Base-by-base conservation (phyloP, 2,329 filamentous ascomycete genomes). In the Aspergillus pseudonomiae region DNA sequence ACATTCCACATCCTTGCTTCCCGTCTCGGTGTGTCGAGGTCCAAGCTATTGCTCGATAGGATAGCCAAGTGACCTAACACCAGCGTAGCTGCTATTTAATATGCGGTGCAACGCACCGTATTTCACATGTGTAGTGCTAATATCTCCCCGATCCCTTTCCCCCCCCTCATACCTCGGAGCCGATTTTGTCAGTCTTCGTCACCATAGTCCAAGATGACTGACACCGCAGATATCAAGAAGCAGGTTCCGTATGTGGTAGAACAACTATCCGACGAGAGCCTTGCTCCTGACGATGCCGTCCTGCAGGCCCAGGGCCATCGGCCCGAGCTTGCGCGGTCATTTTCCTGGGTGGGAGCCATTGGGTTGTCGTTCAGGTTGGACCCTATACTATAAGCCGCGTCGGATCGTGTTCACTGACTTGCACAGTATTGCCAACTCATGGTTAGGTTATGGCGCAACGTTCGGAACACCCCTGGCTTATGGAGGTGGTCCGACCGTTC, bases 401-500 rank as follows among this genome's bases (percentile, higher is more conserved):
- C 1, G 21, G 11, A 21, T 16, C 9, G 5, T 12, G 30, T 45
- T 41, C 16, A 30, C 41, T 21, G 36, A 36, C 52, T 6, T 6
- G 1, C 14, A 36, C 45, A 67, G 61, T 28, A 71, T 75, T 36
- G 75, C 73, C 2, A 77, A 75, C 60, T 72, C 73, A 14, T 77
- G 75, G 74, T 54, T 74, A 11, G 74, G 69, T 5, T 75, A 73
- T 52, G 63, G 68, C 9, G 68, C 68, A 3, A 67, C 60, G 10
- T 66, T 74, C 28, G 57, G 64, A 3, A 64, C 63, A 14, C 66
- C 67, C 14, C 54, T 76, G 14, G 21, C 64, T 4, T 62, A 67
- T 43, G 75, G 73, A 1, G 73, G 71, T 9, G 67, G 72, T 1
- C 70, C 71, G 41, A 65, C 59, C 0, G 64, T 73, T 19, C 61